These are phyloP conservation scores for Crithidia fasciculata DNA, from an alignment of 208 protist genomes.

Conservation along the genomic window DNA sequence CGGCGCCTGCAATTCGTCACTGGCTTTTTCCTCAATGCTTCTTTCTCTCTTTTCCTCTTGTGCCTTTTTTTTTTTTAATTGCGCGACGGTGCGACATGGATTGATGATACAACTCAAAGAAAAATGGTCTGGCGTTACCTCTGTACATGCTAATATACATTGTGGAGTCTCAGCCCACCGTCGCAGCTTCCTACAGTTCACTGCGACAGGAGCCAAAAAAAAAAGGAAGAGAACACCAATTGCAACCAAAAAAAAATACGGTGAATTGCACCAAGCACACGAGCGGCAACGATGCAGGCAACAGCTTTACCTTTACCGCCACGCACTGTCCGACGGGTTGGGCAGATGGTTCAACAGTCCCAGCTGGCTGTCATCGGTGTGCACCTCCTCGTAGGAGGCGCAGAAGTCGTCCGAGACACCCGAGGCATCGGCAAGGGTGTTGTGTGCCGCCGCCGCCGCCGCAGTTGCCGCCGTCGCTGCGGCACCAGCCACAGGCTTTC, in stretches of 20 bases:
- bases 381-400: background rate
- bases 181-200: background rate
- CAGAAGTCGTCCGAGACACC: slow-evolving; percentile 14
- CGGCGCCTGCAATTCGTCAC: no score
- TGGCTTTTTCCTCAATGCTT: no score
- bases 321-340: slow-evolving; percentile 6
- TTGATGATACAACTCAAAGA: no score
- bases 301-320: background rate
- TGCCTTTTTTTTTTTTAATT: no score
- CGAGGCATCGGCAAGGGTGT: background rate
- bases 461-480: background rate
- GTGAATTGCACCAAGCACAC: no score
- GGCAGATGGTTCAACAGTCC: slow-evolving; percentile 23
- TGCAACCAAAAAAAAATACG: background rate
- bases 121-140: background rate
- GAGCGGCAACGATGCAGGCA: no score
- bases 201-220: background rate
- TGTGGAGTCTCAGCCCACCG: background rate
- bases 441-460: background rate
- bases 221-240: background rate
- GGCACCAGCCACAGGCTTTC: background rate
- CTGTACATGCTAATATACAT: background rate
- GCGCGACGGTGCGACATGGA: no score
- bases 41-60: no score
- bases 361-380: slow-evolving; percentile 5